phyloP scores from a whole-genome alignment of 352 stramenopile species.

The Pythium folliculosum region DNA sequence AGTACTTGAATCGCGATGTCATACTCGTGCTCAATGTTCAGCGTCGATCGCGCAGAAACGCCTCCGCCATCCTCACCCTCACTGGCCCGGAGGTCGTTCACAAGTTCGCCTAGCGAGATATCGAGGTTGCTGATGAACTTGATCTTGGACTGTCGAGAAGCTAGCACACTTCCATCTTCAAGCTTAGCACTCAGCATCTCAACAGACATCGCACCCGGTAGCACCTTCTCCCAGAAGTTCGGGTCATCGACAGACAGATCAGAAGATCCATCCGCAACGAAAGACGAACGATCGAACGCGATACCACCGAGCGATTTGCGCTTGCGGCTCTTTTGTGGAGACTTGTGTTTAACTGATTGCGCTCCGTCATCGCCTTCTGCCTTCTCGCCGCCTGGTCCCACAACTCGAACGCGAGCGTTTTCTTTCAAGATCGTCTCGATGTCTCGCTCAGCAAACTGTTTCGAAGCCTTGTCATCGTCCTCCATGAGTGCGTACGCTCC shows the following conservation, averaged over 20 bases:
- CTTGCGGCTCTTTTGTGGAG: conserved; percentile 50
- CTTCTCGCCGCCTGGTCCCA: conserved; percentile 36
- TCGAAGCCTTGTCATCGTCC: conserved; percentile 93
- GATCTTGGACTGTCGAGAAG: conserved; percentile 81
- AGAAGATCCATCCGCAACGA: conserved; percentile 90
- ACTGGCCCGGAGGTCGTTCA: conserved; percentile 55
- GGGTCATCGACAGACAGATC: conserved; percentile 95
- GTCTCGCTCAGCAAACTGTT: conserved; percentile 93
- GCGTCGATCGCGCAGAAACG: conserved; percentile 32
- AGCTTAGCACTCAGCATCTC: conserved; percentile 88
- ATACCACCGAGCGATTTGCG: conserved; percentile 80
- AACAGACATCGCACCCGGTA: conserved; percentile 81
- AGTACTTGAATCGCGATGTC: conserved; percentile 86
- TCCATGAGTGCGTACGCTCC: conserved; percentile 99
- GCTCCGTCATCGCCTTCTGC: conserved; percentile 32
- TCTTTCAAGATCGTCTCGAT: conserved; percentile 96
- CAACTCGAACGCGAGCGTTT: conserved; percentile 76
- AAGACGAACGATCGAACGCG: conserved; percentile 87
- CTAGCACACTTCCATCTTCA: conserved; percentile 83
- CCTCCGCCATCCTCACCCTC: conserved; percentile 44
- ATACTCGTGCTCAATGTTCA: conserved; percentile 83
- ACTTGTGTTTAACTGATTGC: conserved; percentile 34
- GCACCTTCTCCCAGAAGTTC: conserved; percentile 96
- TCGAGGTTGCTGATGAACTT: conserved; percentile 90
- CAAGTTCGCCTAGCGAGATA: conserved; percentile 70